phyloP scores from a whole-genome alignment of 164 flowering plant species.

The Chloranthus sessilifolius region DNA sequence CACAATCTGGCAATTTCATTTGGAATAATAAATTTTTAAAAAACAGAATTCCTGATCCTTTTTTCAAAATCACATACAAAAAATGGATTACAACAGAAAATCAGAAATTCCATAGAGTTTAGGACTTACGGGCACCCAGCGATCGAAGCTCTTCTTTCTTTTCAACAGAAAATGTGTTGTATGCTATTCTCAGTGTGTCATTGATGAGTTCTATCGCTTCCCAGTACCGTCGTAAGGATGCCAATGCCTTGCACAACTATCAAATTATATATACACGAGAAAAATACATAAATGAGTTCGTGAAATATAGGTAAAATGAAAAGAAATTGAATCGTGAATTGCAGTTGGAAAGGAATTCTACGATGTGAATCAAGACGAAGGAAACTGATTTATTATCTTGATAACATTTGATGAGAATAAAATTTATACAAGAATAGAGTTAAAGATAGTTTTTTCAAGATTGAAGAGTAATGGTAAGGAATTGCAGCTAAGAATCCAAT shows the following conservation, averaged over 20 bases:
- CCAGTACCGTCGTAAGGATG: slow-evolving; percentile 50
- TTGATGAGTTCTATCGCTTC: slow-evolving; percentile 72
- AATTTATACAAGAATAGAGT: slow-evolving; percentile 3
- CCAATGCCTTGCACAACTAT: slow-evolving; percentile 70
- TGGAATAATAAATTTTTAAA: not conserved
- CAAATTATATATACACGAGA: no score
- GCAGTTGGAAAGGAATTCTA: no score
- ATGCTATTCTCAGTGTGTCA: slow-evolving; percentile 40
- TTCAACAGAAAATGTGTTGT: slow-evolving; percentile 40
- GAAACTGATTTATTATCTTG: no score
- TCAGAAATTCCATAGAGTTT: not conserved
- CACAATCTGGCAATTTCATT: not conserved
- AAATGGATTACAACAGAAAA: no score
- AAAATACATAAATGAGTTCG: no score
- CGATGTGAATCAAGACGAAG: no score
- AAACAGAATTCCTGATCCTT: no score
- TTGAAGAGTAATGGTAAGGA: not conserved
- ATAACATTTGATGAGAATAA: slow-evolving; percentile 1
- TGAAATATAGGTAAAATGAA: no score
- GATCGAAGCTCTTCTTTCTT: slow-evolving; percentile 65
- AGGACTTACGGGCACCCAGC: slow-evolving; percentile 73
- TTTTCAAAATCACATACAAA: no score
- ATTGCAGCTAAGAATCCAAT: no score
- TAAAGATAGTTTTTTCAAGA: not conserved
- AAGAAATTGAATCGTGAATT: no score